Evolutionary conservation across 352 stramenopile genomes (phyloP), one percentile per base, ranked within the genome.

Genomic region (Halophytophthora polymorphica): DNA sequence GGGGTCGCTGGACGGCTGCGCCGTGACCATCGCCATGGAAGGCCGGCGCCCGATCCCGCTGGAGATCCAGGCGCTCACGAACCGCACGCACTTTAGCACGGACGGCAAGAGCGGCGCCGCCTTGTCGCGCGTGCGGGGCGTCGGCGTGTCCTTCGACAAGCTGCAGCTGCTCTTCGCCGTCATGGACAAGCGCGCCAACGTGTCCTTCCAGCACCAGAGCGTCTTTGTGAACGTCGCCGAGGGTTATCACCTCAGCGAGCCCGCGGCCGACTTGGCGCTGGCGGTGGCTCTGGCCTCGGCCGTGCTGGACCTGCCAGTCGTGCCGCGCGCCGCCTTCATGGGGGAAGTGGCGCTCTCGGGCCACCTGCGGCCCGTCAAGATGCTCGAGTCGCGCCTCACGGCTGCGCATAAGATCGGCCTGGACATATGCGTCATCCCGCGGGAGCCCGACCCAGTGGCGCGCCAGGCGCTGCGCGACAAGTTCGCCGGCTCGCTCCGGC

Each of bases 111-210:
- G 55, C n/a, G 58, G 43, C 37, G 60, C 57, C 22, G 46, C 65
- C 1, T 83, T 77, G 45, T 89, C 73, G 28, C 75, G 71, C 29
- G 88, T 87, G 23, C 86, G 82, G 15, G 76, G 65, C 52, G 81
- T 77, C 34, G 95, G 82, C 59, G 92, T 83, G 50, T 85, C 69
- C 33, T 94, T 69, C 36, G 86, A 96, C 51, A 95, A 97, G 46
- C 69, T 99, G 5, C 73, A 96, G 21, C 65, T 99, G 31, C 69
- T 99, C 8, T 86, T 98, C 22, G 95, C 95, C 1, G 95, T 99
- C 7, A 68, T 99, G n/a, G 90, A 98, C 61, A 98, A 98, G 56
- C 86, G 94, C 6, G 79, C 76, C 1, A 73, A 49, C 12, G 53
- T 95, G 6, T 90, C 79, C 47, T 91, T 88, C 33, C 71, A 70